A percentile compares a stretch with the other conserved stretches of the same genome.
Evolutionary conservation across 352 stramenopile species (phyloP).

Genomic region (Globisporangium lucens): DNA sequence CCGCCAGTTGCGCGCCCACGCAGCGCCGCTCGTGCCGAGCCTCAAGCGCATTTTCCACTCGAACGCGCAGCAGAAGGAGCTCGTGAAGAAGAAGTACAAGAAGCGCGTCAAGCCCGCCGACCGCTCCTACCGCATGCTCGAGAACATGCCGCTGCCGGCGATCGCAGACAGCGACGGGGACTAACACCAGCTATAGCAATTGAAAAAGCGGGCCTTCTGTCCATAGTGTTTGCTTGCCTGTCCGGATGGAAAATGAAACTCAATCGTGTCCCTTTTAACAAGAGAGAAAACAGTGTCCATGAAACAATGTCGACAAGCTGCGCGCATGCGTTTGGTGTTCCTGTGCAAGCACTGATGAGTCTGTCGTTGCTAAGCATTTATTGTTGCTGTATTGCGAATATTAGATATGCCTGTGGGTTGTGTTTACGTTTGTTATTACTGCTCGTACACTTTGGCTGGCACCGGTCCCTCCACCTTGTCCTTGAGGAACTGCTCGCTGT

Average conservation of each 20-base stretch:
- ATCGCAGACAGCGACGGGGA: slow-evolving; percentile 30
- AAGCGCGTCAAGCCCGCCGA: slow-evolving; percentile 49
- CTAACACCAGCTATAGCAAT: background rate
- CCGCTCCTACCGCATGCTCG: slow-evolving; percentile 58
- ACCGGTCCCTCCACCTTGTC: slow-evolving; percentile 80
- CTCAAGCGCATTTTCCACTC: slow-evolving; percentile 65
- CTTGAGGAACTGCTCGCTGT: slow-evolving; percentile 78
- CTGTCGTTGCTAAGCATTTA: background rate
- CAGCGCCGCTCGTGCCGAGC: slow-evolving; percentile 40
- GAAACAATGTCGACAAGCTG: background rate
- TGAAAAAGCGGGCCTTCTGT: background rate
- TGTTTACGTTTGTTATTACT: slow-evolving; percentile 23
- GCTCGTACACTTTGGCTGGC: slow-evolving; percentile 58
- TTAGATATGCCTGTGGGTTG: background rate
- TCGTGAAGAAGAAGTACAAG: slow-evolving; percentile 45
- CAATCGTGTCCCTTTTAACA: background rate
- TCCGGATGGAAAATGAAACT: background rate
- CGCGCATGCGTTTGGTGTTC: background rate
- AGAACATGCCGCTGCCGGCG: slow-evolving; percentile 52
- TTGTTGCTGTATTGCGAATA: slow-evolving; percentile 1
- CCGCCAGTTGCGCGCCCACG: slow-evolving; percentile 46
- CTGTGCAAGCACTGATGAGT: background rate
- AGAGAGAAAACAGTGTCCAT: background rate
- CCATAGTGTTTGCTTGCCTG: background rate
- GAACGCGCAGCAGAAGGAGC: slow-evolving; percentile 22